Conservation (phyloP, 2,329 filamentous ascomycete genomes). For the Ophiostoma quercus region DNA sequence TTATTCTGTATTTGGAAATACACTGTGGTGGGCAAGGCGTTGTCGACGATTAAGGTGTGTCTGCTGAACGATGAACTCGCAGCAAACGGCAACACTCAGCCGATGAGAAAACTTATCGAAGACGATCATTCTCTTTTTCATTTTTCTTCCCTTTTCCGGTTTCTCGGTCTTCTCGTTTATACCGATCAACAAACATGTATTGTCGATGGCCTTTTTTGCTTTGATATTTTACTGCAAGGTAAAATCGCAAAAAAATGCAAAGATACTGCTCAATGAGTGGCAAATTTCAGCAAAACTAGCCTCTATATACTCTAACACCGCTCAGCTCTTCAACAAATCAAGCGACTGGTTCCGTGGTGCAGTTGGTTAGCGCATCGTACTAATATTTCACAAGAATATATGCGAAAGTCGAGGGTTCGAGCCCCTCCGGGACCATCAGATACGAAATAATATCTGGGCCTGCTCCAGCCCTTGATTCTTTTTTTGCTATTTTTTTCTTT, state of each 20-base stretch:
- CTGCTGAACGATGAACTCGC: neutral
- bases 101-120: neutral
- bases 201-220: neutral
- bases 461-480: slow-evolving; percentile 18
- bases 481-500: neutral
- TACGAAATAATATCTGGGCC: slow-evolving; percentile 16
- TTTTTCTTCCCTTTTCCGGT: too few species aligned
- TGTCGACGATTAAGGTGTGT: neutral
- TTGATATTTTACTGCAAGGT: too few species aligned
- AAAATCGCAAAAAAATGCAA: too few species aligned
- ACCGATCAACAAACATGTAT: too few species aligned
- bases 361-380: slow-evolving; percentile 30
- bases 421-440: slow-evolving; percentile 28
- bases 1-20: neutral
- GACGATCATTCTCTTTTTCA: too few species aligned
- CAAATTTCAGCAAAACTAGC: neutral
- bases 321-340: slow-evolving; percentile 15
- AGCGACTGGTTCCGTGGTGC: slow-evolving; percentile 28
- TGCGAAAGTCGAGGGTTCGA: slow-evolving; percentile 30
- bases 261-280: neutral
- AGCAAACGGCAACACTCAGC: neutral
- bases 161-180: too few species aligned
- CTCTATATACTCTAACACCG: neutral
- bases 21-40: neutral
- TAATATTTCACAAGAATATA: slow-evolving; percentile 27